Evolutionary conservation across 805 yeast species (phyloP).

Genomic region (Saccharomycopsis sp.): DNA sequence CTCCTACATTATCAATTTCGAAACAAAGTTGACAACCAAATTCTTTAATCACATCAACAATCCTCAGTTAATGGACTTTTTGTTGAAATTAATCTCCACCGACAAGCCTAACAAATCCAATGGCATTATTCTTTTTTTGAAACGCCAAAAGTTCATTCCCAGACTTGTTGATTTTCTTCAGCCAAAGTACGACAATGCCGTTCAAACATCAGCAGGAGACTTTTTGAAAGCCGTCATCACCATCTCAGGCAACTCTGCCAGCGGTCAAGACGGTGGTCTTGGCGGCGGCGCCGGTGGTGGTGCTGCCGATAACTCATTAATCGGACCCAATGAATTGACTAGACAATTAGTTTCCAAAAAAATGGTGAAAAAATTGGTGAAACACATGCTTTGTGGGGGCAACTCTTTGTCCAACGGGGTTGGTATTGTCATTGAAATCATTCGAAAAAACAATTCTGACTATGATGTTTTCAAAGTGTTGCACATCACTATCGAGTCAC

Average conservation of each 20-base stretch:
- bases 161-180: conserved; percentile 61
- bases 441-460: conserved; percentile 92
- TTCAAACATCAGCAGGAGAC: conserved; percentile 92
- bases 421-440: conserved; percentile 87
- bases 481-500: conserved; percentile 72
- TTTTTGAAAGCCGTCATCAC: conserved; percentile 90
- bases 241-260: conserved; percentile 86
- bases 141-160: conserved; percentile 65
- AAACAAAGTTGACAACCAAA: conserved; percentile 56
- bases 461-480: conserved; percentile 85
- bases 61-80: conserved; percentile 89
- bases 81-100: conserved; percentile 81
- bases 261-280: conserved; percentile 70
- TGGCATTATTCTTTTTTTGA: conserved; percentile 70
- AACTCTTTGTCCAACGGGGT: conserved; percentile 91
- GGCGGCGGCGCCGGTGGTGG: too few species aligned
- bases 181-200: conserved; percentile 48
- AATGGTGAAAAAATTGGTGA: conserved; percentile 56
- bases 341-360: conserved; percentile 78
- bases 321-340: conserved; percentile 93
- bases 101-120: conserved; percentile 87
- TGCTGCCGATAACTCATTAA: conserved; percentile 74
- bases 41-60: conserved; percentile 82
- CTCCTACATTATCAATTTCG: conserved; percentile 57
- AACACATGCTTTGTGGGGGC: conserved; percentile 74